Evolutionary conservation across 345 rosid genomes (phyloP).

Genomic region (Camelina hispida): DNA sequence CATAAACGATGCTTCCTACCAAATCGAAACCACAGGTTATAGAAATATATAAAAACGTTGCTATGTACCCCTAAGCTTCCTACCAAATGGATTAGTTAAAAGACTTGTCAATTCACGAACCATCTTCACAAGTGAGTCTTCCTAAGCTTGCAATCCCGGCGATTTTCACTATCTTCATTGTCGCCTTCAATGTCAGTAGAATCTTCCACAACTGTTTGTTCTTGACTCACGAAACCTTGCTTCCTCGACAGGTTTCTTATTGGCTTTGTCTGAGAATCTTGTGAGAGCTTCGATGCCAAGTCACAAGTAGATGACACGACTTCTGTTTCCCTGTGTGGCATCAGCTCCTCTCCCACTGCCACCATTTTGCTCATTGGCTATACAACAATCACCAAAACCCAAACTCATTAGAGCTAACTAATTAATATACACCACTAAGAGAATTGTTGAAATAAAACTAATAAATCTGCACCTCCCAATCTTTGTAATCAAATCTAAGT

Average conservation of each 20-base stretch:
- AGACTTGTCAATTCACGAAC: slow-evolving; percentile 9
- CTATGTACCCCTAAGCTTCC: slow-evolving; percentile 27
- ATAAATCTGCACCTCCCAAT: slow-evolving; percentile 68
- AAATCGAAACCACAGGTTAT: slow-evolving; percentile 26
- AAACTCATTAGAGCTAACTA: neutral
- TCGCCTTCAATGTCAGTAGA: slow-evolving; percentile 46
- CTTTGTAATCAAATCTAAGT: slow-evolving; percentile 74
- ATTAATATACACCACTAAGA: neutral
- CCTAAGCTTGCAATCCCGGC: slow-evolving; percentile 44
- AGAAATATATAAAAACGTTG: too few species aligned
- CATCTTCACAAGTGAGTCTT: slow-evolving; percentile 44
- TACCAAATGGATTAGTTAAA: slow-evolving; percentile 4
- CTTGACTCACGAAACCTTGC: slow-evolving; percentile 61
- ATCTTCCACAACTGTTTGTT: slow-evolving; percentile 61
- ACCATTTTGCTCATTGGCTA: slow-evolving; percentile 61
- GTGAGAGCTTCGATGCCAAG: neutral
- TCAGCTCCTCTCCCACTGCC: slow-evolving; percentile 66
- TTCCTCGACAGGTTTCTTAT: slow-evolving; percentile 65
- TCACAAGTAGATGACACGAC: neutral
- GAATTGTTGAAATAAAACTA: neutral
- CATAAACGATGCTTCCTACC: neutral
- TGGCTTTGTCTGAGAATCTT: slow-evolving; percentile 53
- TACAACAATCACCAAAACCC: slow-evolving; percentile 8
- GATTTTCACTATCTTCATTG: slow-evolving; percentile 12
- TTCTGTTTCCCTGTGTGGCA: slow-evolving; percentile 55